A percentile compares a stretch with the other conserved stretches of the same genome.
Conservation (phyloP, 2,329 filamentous ascomycete species). For the Nemania bipapillata region DNA sequence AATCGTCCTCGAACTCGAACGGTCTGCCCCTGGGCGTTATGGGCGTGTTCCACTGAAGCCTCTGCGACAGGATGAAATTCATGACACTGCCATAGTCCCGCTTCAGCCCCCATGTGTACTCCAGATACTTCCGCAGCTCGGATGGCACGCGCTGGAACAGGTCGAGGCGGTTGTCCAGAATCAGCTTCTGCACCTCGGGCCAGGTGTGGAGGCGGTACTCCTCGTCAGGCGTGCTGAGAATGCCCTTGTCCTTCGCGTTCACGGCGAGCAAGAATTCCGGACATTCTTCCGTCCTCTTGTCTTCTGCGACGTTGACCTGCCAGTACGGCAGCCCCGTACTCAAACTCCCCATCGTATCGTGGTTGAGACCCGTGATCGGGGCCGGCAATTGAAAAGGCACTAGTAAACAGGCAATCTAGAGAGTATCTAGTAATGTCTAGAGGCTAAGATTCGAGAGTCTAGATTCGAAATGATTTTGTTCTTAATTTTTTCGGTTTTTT, state of each 20-base stretch:
- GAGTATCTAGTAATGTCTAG: background rate
- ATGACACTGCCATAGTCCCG: conserved; percentile 79
- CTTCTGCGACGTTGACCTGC: conserved; percentile 79
- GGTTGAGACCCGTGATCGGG: too few relatives aligned
- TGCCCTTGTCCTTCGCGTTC: conserved; percentile 73
- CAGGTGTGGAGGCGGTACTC: conserved; percentile 73
- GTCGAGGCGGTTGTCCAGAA: conserved; percentile 74
- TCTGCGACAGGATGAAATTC: conserved; percentile 76
- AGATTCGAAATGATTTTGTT: too few relatives aligned
- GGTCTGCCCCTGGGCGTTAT: conserved; percentile 52
- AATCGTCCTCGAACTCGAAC: conserved; percentile 64
- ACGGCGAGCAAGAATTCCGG: conserved; percentile 75
- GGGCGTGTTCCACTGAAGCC: conserved; percentile 74
- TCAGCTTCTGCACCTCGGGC: conserved; percentile 73
- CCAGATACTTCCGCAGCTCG: conserved; percentile 80
- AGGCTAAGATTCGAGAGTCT: background rate
- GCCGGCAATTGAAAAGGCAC: background rate
- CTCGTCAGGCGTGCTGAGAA: conserved; percentile 76
- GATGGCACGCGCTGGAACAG: conserved; percentile 80
- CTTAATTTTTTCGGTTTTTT: background rate
- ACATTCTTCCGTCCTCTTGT: conserved; percentile 72
- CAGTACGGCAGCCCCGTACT: conserved; percentile 70
- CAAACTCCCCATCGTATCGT: conserved; percentile 57
- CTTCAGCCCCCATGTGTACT: conserved; percentile 72
- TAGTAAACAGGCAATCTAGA: background rate